Base-by-base conservation (phyloP, 2,329 filamentous ascomycete species). In the Pseudonectria foliicola region DNA sequence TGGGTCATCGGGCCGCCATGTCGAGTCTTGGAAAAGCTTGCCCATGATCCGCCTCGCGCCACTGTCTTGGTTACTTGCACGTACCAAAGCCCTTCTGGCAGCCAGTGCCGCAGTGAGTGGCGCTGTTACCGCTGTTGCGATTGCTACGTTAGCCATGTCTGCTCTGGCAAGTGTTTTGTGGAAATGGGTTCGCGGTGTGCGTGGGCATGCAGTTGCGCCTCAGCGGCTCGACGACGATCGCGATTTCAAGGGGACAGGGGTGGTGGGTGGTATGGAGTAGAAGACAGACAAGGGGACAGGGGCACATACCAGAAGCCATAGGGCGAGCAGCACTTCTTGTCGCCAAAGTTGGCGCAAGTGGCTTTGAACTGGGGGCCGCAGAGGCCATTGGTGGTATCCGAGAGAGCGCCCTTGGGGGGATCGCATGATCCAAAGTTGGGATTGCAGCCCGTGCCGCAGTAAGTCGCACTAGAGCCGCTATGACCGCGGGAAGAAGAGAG, bases 371-470 rank as follows among this genome's bases (percentile, higher is more conserved):
- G 28, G 6, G 41, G 31, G 4, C 60, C 61, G 34, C 61, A 64
- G 24, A 63, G 50, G 7, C 59, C 60, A 37, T 62, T 62, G 26
- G 59, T 59, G 18, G 58, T 59, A 34, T 59, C 46, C 24, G 45
- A 42, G 18, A 57, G 33, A 10, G 44, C 43, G 4, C 35, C 35
- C 15, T 38, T 33, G 5, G 39, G 39, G 18, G 50, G 45, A 32
- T 49, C 46, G 42, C 61, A 64, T 25, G 48, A 48, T 25, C 61
- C 60, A 46, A 57, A 63, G 35, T 53, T 49, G 12, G 43, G 32
- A 35, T 62, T 49, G 40, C 61, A 64, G n/a, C 61, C 59, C 23
- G 60, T 64, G 23, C 58, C 59, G 44, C 61, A 63, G 46, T 62
- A 57, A 3, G 34, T 31, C 10, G 46, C 39, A 31, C 48, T 52